These are phyloP conservation scores for Neobulgaria alba DNA, from an alignment of 2,329 filamentous ascomycete species.

Conservation along the genomic window DNA sequence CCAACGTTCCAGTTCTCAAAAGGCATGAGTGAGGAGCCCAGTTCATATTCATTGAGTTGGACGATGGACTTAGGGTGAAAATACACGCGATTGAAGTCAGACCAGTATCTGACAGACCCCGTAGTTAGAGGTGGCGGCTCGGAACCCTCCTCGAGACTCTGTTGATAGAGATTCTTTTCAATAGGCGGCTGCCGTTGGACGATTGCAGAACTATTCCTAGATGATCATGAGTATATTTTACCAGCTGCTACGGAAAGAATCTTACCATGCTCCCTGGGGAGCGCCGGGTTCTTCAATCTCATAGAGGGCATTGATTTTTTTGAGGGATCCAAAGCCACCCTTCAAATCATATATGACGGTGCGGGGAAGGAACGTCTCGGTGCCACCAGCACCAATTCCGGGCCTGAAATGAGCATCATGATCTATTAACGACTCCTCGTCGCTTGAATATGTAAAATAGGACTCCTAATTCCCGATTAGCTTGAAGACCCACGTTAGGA, in stretches of 20 bases:
- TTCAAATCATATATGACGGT: conserved; percentile 94
- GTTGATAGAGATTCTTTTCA: conserved; percentile 65
- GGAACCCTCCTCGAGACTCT: conserved; percentile 64
- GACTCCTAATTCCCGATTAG: conserved; percentile 60
- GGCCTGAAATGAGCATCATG: conserved; percentile 85
- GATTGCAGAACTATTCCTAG: conserved; percentile 57
- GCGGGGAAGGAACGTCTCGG: conserved; percentile 86
- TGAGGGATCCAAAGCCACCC: conserved; percentile 80
- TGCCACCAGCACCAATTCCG: conserved; percentile 72
- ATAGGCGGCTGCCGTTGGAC: conserved; percentile 63
- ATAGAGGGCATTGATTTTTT: conserved; percentile 83
- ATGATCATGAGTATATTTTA: too few relatives aligned
- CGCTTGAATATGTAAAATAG: conserved; percentile 80
- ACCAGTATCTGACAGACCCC: conserved; percentile 85
- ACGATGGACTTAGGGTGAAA: conserved; percentile 84
- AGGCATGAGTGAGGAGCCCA: conserved; percentile 70
- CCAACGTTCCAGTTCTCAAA: conserved; percentile 72
- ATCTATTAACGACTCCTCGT: conserved; percentile 60
- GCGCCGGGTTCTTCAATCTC: conserved; percentile 29
- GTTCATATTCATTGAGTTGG: conserved; percentile 79
- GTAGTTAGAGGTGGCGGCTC: conserved; percentile 55
- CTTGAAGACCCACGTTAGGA: neutral
- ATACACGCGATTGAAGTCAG: conserved; percentile 87
- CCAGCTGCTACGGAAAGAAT: too few relatives aligned
- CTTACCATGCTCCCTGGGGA: conserved; percentile 33